phyloP scores from a whole-genome alignment of 345 rosid species.

The Citrus unshiu region DNA sequence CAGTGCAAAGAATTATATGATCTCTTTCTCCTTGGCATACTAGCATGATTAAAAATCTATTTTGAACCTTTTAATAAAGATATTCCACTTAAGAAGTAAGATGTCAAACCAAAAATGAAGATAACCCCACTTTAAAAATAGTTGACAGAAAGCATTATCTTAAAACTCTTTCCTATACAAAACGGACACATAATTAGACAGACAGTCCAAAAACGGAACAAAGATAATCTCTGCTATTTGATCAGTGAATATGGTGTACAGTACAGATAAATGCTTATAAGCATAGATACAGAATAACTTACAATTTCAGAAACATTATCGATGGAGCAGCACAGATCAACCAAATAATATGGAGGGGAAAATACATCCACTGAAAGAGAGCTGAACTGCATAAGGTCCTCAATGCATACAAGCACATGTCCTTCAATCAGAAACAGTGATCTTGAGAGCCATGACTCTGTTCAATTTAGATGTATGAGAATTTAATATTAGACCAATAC shows the following conservation, averaged over 20 bases:
- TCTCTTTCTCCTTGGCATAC: neutral
- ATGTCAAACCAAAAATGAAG: neutral
- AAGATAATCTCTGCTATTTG: neutral
- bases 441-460: conserved; percentile 58
- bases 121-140: neutral
- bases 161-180: neutral
- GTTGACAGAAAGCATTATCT: neutral
- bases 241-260: neutral
- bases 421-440: conserved; percentile 70
- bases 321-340: conserved; percentile 58
- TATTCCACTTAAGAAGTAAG: neutral
- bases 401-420: conserved; percentile 62
- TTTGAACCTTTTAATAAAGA: neutral
- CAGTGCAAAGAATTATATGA: neutral
- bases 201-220: neutral
- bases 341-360: conserved; percentile 54
- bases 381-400: conserved; percentile 70
- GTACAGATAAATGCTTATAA: neutral
- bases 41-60: neutral
- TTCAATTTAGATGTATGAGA: conserved; percentile 17
- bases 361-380: conserved; percentile 35
- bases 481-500: neutral
- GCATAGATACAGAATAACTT: conserved; percentile 7
- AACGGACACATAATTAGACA: neutral
- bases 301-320: conserved; percentile 62